Evolutionary conservation across 108 stramenopile species (phyloP).

Genomic region (Cyclotella cryptica): DNA sequence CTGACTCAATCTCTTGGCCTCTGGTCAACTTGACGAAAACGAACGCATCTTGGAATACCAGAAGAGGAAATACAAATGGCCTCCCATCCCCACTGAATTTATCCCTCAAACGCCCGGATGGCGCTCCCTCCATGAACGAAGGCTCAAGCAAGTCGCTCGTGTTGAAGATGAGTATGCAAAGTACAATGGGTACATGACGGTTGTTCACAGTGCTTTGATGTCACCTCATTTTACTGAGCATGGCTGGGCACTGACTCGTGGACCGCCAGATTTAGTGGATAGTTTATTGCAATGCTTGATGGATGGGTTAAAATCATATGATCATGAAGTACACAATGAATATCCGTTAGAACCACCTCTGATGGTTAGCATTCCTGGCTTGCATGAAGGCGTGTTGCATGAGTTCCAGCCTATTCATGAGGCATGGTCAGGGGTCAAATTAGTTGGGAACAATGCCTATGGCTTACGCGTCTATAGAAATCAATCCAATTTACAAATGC

Average conservation of each 20-base stretch:
- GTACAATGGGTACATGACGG: conserved; percentile 60
- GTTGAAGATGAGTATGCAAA: conserved; percentile 47
- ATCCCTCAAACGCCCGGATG: conserved; percentile 30
- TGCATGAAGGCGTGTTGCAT: conserved; percentile 14
- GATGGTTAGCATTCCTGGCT: conserved; percentile 20
- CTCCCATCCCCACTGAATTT: conserved; percentile 19
- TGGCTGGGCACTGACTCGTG: conserved; percentile 75
- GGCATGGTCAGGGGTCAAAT: conserved; percentile 44
- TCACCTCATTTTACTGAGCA: conserved; percentile 74
- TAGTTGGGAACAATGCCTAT: conserved; percentile 53
- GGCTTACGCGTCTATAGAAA: conserved; percentile 65
- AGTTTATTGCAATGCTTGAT: conserved; percentile 28
- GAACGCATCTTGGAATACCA: conserved; percentile 30
- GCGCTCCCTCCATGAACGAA: not conserved
- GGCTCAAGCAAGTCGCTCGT: conserved; percentile 23
- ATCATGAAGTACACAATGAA: conserved; percentile 2
- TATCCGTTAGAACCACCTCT: conserved; percentile 12
- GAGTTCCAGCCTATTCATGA: conserved; percentile 52
- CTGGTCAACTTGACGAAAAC: conserved; percentile 15
- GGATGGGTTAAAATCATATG: conserved; percentile 14
- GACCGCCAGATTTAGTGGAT: conserved; percentile 65
- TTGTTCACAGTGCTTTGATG: conserved; percentile 49
- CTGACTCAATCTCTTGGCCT: not conserved
- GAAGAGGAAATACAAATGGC: conserved; percentile 33
- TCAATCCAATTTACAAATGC: conserved; percentile 63